Evolutionary conservation across 495 filamentous ascomycete species (phyloP), one percentile per base, ranked within the genome.

Genomic region (Daldinia concentrica): DNA sequence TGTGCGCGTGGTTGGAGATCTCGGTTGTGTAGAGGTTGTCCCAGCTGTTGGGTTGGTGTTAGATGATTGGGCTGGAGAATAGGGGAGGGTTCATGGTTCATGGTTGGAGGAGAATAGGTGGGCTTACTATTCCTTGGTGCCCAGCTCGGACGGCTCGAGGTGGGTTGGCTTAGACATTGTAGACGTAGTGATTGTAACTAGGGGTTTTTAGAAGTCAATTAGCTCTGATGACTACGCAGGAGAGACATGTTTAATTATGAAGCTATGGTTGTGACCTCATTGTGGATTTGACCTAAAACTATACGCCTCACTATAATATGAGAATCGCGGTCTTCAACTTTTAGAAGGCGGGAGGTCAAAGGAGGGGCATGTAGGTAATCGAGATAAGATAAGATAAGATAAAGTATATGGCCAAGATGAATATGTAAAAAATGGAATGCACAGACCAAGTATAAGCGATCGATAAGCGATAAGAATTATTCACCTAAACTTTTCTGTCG

Each of bases 71-170:
- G 3, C 17, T 19, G 15, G 34, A 9, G 6, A 32, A 7, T 7
- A 30, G 29, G 29, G 27, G 29, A 5, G 4, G 29, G n/a, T n/a
- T n/a, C n/a, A n/a, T n/a, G 29, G 29, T 30, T 30, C 6, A 30
- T 30, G 29, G 6, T 7, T 5, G 17, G 11, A 30, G 27, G 30
- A 29, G 55, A 0, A 26, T 27, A 2, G 27, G 19, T 2, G 48
- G 2, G 81, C 86, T 41, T 78, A 90, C 89, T 92, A 91, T 79
- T 90, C 84, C 78, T 89, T 92, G 39, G 89, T 91, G 34, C 90
- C 90, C 9, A 92, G 84, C 61, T 85, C 81, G 22, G 86, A 90
- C 43, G 90, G 88, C 55, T 87, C 79, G 30, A 92, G 87, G 71
- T 89, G 85, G 3, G 74, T 60, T 48, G 79, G 81, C 48, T 76